Percentiles rank a stretch among this genome's conserved stretches.
phyloP scores from a whole-genome alignment of 768 basidiomycete species.

The Leccinum disarticulatum region DNA sequence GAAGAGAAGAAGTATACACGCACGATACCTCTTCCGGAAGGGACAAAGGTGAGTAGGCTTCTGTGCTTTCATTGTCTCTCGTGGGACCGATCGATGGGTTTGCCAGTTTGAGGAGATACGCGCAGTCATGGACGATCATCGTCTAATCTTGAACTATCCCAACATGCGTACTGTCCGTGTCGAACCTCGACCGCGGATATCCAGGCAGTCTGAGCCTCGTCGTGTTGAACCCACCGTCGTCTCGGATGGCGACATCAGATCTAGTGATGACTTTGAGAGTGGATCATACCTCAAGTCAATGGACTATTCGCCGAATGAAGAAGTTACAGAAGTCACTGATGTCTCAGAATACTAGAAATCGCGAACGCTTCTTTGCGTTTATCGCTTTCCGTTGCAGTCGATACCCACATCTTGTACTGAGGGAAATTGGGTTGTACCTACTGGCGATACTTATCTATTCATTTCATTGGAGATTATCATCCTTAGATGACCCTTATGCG shows the following conservation, averaged over 20 bases:
- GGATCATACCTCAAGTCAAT: conserved; percentile 26
- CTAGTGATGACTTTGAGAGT: conserved; percentile 29
- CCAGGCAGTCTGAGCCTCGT: conserved; percentile 31
- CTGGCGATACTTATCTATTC: conserved; percentile 25
- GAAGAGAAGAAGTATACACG: conserved; percentile 63
- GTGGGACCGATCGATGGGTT: not conserved
- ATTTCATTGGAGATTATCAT: conserved; percentile 6
- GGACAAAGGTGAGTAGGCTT: conserved; percentile 54
- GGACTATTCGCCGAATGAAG: conserved; percentile 25
- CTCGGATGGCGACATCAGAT: conserved; percentile 30
- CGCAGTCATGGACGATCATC: conserved; percentile 61
- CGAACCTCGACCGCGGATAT: conserved; percentile 27
- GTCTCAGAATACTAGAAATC: conserved; percentile 33
- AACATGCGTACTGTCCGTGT: conserved; percentile 38
- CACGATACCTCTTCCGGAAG: conserved; percentile 70
- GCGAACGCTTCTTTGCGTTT: not conserved
- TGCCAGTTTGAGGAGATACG: conserved; percentile 71
- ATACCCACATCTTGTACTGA: conserved; percentile 11
- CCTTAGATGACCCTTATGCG: conserved; percentile 5
- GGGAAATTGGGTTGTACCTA: conserved; percentile 12
- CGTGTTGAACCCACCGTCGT: conserved; percentile 34
- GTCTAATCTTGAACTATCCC: conserved; percentile 66
- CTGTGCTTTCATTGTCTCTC: not conserved
- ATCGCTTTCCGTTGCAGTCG: conserved; percentile 8
- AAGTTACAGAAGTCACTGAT: conserved; percentile 27